A percentile compares a stretch with the other conserved stretches of the same genome.
Evolutionary conservation across 176 grass and related monocot genomes (phyloP).

Genomic region (Triticum timopheevii): DNA sequence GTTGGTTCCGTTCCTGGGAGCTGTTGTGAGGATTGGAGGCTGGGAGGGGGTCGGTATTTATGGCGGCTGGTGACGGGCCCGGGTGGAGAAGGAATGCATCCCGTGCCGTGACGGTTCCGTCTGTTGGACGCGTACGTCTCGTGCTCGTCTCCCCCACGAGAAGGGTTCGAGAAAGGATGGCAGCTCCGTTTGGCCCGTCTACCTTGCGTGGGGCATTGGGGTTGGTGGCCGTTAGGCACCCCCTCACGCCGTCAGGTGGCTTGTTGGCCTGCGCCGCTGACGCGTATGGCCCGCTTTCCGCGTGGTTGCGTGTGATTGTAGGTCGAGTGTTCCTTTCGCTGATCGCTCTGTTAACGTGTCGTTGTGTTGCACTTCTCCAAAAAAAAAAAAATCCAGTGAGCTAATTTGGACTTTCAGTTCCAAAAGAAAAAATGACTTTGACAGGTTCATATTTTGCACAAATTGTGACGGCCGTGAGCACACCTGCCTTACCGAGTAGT

Average conservation of each 20-base stretch:
- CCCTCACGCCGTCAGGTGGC: not conserved
- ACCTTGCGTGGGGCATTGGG: not conserved
- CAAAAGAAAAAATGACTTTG: too few relatives aligned
- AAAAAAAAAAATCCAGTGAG: too few relatives aligned
- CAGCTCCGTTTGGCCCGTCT: not conserved
- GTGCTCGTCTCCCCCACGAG: slow-evolving; percentile 1
- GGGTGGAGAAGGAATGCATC: slow-evolving; percentile 1
- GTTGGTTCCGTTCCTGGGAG: not conserved
- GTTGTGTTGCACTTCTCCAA: too few relatives aligned
- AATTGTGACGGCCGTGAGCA: too few relatives aligned
- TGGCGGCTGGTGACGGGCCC: not conserved
- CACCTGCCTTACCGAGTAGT: too few relatives aligned
- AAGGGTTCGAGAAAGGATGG: not conserved
- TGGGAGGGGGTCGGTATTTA: slow-evolving; percentile 1
- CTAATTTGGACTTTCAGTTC: too few relatives aligned
- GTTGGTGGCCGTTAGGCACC: not conserved
- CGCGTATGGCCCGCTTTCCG: not conserved
- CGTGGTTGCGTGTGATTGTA: too few relatives aligned
- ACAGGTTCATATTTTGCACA: too few relatives aligned
- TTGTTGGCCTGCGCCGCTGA: not conserved
- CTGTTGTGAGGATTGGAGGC: not conserved
- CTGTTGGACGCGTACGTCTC: not conserved
- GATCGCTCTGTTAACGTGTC: too few relatives aligned
- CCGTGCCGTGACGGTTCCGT: slow-evolving; percentile 40
- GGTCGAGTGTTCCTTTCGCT: too few relatives aligned